A percentile compares a stretch with the other conserved stretches of the same genome.
These are phyloP conservation scores for Candida dendrica DNA, from an alignment of 805 yeast genomes.

Conservation along the genomic window DNA sequence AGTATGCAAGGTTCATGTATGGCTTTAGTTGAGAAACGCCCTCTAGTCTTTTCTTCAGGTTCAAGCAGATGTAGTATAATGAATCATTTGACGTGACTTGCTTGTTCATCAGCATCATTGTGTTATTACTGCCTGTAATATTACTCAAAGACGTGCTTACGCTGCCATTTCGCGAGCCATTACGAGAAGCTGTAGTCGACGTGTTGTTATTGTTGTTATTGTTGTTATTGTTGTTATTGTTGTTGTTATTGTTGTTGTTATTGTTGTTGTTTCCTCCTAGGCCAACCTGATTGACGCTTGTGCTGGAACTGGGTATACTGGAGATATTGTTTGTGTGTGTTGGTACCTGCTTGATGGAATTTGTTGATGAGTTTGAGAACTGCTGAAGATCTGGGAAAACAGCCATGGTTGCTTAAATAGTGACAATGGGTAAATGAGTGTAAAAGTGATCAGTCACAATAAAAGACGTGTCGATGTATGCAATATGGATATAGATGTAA, in stretches of 20 bases:
- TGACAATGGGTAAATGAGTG: too few species aligned
- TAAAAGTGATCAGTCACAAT: too few species aligned
- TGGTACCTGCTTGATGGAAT: background rate
- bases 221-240: too few species aligned
- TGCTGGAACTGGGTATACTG: background rate
- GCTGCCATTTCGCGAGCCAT: background rate
- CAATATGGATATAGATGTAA: too few species aligned
- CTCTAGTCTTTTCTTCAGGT: conserved; percentile 47
- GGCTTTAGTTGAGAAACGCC: conserved; percentile 62
- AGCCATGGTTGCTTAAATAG: background rate
- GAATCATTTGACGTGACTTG: conserved; percentile 60
- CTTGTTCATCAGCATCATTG: conserved; percentile 49
- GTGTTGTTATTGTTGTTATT: too few species aligned
- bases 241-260: background rate
- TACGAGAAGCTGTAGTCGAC: background rate
- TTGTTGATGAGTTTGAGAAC: background rate
- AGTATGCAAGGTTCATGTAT: conserved; percentile 55
- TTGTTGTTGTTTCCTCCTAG: background rate
- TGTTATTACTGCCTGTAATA: conserved; percentile 11
- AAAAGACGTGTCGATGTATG: too few species aligned
- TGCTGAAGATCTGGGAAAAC: background rate
- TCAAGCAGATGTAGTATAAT: conserved; percentile 57
- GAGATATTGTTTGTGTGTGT: background rate
- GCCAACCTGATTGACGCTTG: background rate
- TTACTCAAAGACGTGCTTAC: background rate